Conservation (phyloP, 83 land plant genomes). For the Thuja plicata region DNA sequence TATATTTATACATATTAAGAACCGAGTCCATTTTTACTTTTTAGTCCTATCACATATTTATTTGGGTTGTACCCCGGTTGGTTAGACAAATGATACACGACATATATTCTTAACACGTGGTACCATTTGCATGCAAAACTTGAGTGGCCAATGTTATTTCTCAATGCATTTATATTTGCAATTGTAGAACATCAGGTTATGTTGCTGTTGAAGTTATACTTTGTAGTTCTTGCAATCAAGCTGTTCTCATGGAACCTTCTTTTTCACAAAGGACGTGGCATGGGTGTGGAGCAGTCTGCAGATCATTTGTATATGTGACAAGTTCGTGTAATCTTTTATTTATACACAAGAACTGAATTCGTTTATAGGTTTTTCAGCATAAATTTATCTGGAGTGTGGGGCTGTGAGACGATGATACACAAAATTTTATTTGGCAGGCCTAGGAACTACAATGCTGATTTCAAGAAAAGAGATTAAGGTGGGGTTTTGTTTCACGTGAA, state of each 20-base stretch:
- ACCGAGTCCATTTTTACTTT: neutral
- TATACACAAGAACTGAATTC: neutral
- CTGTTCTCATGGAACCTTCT: neutral
- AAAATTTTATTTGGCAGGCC: neutral
- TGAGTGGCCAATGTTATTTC: neutral
- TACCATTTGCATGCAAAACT: constrained; percentile 6
- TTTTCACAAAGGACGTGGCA: neutral
- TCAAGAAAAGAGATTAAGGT: neutral
- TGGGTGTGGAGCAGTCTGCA: neutral
- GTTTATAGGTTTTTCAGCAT: neutral
- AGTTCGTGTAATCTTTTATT: neutral
- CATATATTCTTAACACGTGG: neutral
- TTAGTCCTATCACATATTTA: neutral
- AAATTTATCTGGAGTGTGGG: neutral
- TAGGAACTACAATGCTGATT: neutral
- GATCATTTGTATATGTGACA: neutral
- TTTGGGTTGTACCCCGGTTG: neutral
- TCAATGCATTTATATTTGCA: neutral
- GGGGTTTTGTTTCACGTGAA: neutral
- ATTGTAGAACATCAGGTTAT: neutral
- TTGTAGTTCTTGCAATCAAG: neutral
- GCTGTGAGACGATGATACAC: neutral
- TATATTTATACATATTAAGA: neutral
- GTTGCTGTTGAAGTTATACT: neutral
- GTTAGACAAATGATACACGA: neutral